Evolutionary conservation across 164 flowering plant species (phyloP).

Genomic region (Tinospora cordifolia): DNA sequence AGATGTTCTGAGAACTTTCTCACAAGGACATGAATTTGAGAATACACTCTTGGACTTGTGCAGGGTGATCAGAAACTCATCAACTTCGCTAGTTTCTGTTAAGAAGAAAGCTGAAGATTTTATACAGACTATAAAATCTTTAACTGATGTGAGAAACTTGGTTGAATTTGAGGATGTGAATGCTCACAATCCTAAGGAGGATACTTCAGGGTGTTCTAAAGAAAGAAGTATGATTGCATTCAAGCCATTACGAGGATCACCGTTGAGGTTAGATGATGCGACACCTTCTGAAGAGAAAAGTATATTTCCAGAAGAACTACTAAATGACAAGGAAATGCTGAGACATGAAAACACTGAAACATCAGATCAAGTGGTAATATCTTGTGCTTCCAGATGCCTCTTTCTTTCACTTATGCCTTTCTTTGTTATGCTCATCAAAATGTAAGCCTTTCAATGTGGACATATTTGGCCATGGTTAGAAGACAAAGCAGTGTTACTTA

Average conservation of each 20-base stretch:
- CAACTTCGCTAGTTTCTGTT: conserved; percentile 18
- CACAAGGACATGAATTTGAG: conserved; percentile 40
- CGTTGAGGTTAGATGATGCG: conserved; percentile 12
- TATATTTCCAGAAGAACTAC: conserved; percentile 12
- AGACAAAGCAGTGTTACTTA: not conserved
- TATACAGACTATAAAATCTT: conserved; percentile 24
- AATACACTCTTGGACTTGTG: conserved; percentile 34
- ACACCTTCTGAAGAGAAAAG: conserved; percentile 13
- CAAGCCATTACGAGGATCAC: conserved; percentile 14
- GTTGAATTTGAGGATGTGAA: conserved; percentile 17
- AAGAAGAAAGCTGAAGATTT: conserved; percentile 20
- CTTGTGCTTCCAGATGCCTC: not conserved
- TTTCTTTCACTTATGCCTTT: not conserved
- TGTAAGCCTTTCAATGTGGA: not conserved
- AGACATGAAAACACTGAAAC: conserved; percentile 19
- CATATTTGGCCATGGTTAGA: not conserved
- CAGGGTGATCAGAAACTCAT: conserved; percentile 20
- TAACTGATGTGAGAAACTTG: conserved; percentile 23
- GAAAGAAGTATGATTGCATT: conserved; percentile 20
- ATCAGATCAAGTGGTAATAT: conserved; percentile 31
- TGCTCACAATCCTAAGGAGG: conserved; percentile 11
- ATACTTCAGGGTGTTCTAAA: conserved; percentile 14
- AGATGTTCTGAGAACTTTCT: conserved; percentile 49
- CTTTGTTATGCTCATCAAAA: not conserved
- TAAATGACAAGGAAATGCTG: conserved; percentile 17